phyloP scores from a whole-genome alignment of 164 flowering plant species.

The Euptelea pleiosperma region DNA sequence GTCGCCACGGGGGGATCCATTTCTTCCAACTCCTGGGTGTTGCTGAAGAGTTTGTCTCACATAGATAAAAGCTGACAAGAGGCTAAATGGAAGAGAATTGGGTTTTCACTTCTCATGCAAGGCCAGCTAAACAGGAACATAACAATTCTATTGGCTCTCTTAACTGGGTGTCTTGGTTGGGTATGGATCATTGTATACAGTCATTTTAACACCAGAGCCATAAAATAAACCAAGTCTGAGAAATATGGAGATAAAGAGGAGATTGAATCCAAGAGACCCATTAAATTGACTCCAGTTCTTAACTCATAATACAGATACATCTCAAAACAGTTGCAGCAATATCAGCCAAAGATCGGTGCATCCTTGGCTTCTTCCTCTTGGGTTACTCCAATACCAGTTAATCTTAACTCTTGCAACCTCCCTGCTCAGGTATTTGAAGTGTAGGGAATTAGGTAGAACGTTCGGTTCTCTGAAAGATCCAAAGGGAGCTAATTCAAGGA shows the following conservation, averaged over 20 bases:
- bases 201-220: neutral
- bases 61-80: neutral
- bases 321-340: neutral
- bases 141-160: neutral
- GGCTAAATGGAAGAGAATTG: too few relatives aligned
- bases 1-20: conserved; percentile 37
- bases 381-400: neutral
- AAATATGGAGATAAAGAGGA: neutral
- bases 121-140: neutral
- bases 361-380: neutral
- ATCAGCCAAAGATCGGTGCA: too few relatives aligned
- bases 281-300: neutral
- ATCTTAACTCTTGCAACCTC: neutral
- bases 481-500: neutral
- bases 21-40: conserved; percentile 48
- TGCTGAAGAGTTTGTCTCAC: conserved; percentile 31
- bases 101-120: neutral
- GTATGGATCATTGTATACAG: too few relatives aligned
- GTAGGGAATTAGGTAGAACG: conserved; percentile 4
- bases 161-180: neutral
- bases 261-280: conserved; percentile 4
- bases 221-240: too few relatives aligned
- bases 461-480: neutral
- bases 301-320: neutral
- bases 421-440: conserved; percentile 21